phyloP scores from a whole-genome alignment of 768 basidiomycete species.

The Rhodotorula taiwanensis region DNA sequence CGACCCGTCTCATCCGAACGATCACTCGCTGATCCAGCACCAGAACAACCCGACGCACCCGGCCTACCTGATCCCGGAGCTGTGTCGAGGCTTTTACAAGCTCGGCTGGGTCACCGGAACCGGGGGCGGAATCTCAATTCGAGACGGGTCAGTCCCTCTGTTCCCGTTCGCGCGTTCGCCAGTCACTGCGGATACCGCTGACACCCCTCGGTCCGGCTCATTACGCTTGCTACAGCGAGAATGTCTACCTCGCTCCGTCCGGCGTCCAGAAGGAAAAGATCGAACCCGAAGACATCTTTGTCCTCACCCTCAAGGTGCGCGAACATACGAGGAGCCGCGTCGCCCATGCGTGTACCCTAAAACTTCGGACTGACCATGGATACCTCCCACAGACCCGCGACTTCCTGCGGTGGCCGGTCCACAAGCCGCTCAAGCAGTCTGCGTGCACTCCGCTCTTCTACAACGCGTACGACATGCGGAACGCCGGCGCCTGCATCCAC shows the following conservation, averaged over 20 bases:
- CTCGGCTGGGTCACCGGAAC: slow-evolving; percentile 92
- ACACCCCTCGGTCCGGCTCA: no score
- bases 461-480: slow-evolving; percentile 75
- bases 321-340: no score
- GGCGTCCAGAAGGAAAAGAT: slow-evolving; percentile 89
- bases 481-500: slow-evolving; percentile 80
- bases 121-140: slow-evolving; percentile 49
- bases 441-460: slow-evolving; percentile 87
- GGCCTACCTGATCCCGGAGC: slow-evolving; percentile 81
- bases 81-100: slow-evolving; percentile 74
- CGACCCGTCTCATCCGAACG: slow-evolving; percentile 22
- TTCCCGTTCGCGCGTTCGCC: no score
- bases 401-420: slow-evolving; percentile 67
- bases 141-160: no score
- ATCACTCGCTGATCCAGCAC: slow-evolving; percentile 41
- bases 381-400: slow-evolving; percentile 52
- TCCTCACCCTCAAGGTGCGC: slow-evolving; percentile 57
- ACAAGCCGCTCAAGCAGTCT: slow-evolving; percentile 66
- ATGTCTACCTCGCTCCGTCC: slow-evolving; percentile 78
- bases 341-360: no score
- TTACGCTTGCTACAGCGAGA: slow-evolving; percentile 49
- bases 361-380: no score
- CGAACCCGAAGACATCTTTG: slow-evolving; percentile 73
- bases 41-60: slow-evolving; percentile 54
- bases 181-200: no score